A percentile compares a stretch with the other conserved stretches of the same genome.
Evolutionary conservation across 352 stramenopile genomes (phyloP).

Genomic region (Phytopythium vexans): DNA sequence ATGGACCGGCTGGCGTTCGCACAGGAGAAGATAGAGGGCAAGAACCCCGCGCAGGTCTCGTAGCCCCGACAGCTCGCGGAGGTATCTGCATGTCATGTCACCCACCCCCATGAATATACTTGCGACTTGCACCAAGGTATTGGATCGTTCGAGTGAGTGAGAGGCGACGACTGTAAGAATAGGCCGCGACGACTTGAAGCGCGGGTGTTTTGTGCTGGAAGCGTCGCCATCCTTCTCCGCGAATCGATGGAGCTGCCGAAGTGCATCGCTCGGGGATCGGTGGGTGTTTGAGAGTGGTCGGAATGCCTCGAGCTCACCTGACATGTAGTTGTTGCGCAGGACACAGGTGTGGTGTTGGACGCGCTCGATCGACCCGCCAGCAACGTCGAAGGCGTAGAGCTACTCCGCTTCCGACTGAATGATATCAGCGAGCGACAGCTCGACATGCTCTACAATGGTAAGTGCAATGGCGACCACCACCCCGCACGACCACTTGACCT

Average conservation of each 20-base stretch:
- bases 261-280: constrained; percentile 23
- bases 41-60: not conserved
- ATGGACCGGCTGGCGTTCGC: constrained; percentile 63
- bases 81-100: too few species aligned
- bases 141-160: too few species aligned
- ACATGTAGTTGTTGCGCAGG: constrained; percentile 4
- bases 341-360: constrained; percentile 18
- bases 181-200: too few species aligned
- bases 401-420: constrained; percentile 22
- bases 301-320: not conserved
- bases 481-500: too few species aligned
- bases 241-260: not conserved
- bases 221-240: not conserved
- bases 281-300: not conserved
- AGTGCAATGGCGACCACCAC: not conserved
- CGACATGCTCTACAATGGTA: constrained; percentile 22
- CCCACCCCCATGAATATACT: too few species aligned
- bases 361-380: constrained; percentile 9
- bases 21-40: constrained; percentile 43
- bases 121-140: too few species aligned
- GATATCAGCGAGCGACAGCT: constrained; percentile 19
- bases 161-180: too few species aligned
- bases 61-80: not conserved
- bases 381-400: constrained; percentile 25
- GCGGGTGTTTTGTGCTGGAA: not conserved